Conservation (phyloP, 768 basidiomycete species). For the Cantharellus anzutake region DNA sequence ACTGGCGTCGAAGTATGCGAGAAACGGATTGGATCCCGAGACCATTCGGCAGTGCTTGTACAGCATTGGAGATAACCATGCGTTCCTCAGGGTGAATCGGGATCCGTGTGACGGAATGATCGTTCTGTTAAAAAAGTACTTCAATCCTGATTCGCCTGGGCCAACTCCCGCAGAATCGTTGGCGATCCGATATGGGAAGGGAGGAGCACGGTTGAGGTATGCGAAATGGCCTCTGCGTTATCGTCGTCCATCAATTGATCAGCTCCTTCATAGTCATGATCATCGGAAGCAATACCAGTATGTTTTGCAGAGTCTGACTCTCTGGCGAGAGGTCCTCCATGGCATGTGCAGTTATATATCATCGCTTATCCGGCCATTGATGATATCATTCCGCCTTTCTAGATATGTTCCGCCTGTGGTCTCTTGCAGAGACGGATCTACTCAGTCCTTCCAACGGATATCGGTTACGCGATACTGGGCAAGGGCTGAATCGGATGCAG, state of each 20-base stretch:
- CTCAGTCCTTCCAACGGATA: conserved; percentile 58
- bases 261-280: conserved; percentile 35
- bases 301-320: conserved; percentile 67
- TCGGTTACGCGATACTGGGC: conserved; percentile 72
- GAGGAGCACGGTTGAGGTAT: conserved; percentile 41
- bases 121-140: conserved; percentile 48
- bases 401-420: conserved; percentile 87
- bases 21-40: conserved; percentile 37
- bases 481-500: conserved; percentile 81
- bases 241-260: too few species aligned
- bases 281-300: conserved; percentile 73
- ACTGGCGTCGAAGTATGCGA: conserved; percentile 25
- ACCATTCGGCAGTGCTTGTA: conserved; percentile 50
- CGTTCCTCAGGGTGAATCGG: conserved; percentile 68
- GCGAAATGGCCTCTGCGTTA: too few species aligned
- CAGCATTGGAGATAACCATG: conserved; percentile 79
- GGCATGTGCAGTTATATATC: conserved; percentile 24
- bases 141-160: conserved; percentile 45
- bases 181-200: conserved; percentile 64
- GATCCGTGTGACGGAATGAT: conserved; percentile 79
- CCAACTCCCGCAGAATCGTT: conserved; percentile 40
- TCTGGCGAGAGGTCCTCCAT: conserved; percentile 75
- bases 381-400: not conserved
- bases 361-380: not conserved
- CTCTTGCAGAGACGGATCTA: conserved; percentile 59